Evolutionary conservation across 495 filamentous ascomycete genomes (phyloP), one percentile per base, ranked within the genome.

Genomic region (Endocarpon pusillum): DNA sequence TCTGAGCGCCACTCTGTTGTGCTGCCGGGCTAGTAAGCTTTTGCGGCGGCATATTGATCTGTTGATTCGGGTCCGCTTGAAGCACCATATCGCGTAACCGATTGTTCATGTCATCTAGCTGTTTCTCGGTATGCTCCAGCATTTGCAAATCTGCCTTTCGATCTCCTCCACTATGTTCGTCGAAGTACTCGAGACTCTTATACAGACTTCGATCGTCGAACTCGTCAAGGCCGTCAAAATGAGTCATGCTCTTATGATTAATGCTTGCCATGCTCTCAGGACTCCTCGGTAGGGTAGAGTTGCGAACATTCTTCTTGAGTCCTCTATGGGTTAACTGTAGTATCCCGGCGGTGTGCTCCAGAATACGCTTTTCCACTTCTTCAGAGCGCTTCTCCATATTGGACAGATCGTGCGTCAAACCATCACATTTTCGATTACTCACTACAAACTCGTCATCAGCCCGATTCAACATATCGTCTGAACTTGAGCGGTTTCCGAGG

Each of bases 321-420:
- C 69, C 67, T 41, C 75, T 74, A 47, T 94, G 84, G 11, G 82
- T 84, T 62, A 89, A 67, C 46, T 92, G 82, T 42, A 94, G 54
- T 19, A 96, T 78, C 22, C 78, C 89, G 19, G 89, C 84, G 1
- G 84, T 94, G 52, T 97, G 89, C 47, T 85, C 71, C n/a, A 94
- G 52, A 36, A 94, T 53, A 27, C 71, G 64, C 38, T 58, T 69
- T 34, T 87, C 75, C 11, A 82, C 68, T 27, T 75, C 70, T 45
- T 82, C 71, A 21, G 69, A 55, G 33, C 78, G 62, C 39, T 75
- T 73, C 48, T 93, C 81, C 35, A 91, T 53, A 25, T 61, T 59
- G 66, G 75, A 84, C 19, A 96, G 54, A 42, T 94, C 81, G 27
- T 73, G 59, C 5, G 83, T 71, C 32, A 97, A 54, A 25, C 91